These are phyloP conservation scores for Plasmodium ovale DNA, from an alignment of 169 alveolate genomes.

Conservation along the genomic window DNA sequence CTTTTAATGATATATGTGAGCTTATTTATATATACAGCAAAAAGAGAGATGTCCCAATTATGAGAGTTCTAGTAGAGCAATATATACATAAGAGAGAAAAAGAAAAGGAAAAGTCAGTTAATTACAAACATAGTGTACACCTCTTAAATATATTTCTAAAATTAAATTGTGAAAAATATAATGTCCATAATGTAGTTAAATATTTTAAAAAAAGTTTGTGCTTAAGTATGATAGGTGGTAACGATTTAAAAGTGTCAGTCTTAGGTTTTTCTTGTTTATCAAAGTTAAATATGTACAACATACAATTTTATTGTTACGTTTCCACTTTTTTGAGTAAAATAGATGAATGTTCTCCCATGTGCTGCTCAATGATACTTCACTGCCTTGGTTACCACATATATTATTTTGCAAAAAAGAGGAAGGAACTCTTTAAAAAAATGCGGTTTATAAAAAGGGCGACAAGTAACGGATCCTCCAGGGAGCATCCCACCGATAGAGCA, in stretches of 20 bases:
- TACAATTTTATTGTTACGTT: slow-evolving; percentile 35
- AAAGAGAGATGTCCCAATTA: not conserved
- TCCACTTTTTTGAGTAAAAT: slow-evolving; percentile 13
- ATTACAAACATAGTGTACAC: slow-evolving; percentile 46
- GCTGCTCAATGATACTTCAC: slow-evolving; percentile 44
- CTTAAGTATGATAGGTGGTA: not conserved
- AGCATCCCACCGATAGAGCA: not conserved
- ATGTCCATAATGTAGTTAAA: not conserved
- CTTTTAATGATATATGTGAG: slow-evolving; percentile 24
- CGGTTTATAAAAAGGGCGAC: not conserved
- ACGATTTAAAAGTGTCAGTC: slow-evolving; percentile 37
- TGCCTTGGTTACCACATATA: slow-evolving; percentile 51
- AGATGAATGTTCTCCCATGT: slow-evolving; percentile 9
- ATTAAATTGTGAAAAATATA: slow-evolving; percentile 25
- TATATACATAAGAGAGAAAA: slow-evolving; percentile 29
- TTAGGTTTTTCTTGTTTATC: slow-evolving; percentile 60
- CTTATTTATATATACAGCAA: slow-evolving; percentile 41
- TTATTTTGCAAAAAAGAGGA: slow-evolving; percentile 9
- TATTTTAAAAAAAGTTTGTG: slow-evolving; percentile 9
- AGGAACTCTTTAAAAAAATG: not conserved
- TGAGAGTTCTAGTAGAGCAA: slow-evolving; percentile 29
- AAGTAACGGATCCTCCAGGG: not conserved
- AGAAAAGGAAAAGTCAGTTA: slow-evolving; percentile 20
- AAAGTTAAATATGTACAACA: slow-evolving; percentile 21
- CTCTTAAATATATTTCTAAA: slow-evolving; percentile 67